phyloP scores from a whole-genome alignment of 768 basidiomycete species.

The Russula ochroleuca region DNA sequence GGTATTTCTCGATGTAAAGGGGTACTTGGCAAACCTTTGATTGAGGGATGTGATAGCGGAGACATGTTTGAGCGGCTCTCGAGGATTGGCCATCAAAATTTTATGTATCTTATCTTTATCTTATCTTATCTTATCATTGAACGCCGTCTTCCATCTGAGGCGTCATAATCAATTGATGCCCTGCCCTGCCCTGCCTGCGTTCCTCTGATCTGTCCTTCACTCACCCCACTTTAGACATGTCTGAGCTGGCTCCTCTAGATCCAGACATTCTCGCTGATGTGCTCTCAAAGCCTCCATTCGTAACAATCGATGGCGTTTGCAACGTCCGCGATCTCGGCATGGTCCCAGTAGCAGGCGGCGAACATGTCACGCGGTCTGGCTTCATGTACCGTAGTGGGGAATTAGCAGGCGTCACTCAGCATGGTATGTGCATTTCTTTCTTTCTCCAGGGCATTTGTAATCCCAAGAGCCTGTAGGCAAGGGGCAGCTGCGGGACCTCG shows the following conservation, averaged over 20 bases:
- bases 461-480: conserved; percentile 47
- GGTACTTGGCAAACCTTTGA: conserved; percentile 32
- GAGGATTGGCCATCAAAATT: no score
- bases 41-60: conserved; percentile 39
- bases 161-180: no score
- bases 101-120: background rate
- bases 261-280: conserved; percentile 57
- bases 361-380: conserved; percentile 50
- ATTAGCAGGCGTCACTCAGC: conserved; percentile 61
- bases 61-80: conserved; percentile 32
- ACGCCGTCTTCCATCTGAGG: no score
- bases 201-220: background rate
- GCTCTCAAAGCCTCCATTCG: conserved; percentile 67
- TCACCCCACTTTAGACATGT: conserved; percentile 18
- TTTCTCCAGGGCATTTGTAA: background rate
- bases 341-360: conserved; percentile 47
- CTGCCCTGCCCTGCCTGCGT: background rate
- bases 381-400: conserved; percentile 69
- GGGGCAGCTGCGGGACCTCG: conserved; percentile 51
- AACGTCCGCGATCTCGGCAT: conserved; percentile 72
- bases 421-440: conserved; percentile 45
- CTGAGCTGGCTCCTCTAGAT: conserved; percentile 58
- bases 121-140: conserved; percentile 7
- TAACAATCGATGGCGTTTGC: conserved; percentile 64
- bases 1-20: background rate